Evolutionary conservation across 805 yeast genomes (phyloP).

Genomic region (Wickerhamiella galacta): DNA sequence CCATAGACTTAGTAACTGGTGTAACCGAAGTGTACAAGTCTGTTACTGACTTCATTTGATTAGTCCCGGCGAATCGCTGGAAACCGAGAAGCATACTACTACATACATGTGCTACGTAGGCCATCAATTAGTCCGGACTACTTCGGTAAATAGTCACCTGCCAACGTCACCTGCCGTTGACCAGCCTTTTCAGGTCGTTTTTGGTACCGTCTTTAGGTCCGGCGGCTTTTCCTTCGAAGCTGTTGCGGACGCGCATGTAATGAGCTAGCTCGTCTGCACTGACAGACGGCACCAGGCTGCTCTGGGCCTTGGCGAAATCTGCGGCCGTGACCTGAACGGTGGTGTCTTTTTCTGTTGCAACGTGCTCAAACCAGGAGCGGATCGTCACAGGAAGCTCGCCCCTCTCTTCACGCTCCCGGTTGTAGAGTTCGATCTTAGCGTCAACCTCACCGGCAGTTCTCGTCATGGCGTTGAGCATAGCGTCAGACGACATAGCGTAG

Average conservation of each 20-base stretch:
- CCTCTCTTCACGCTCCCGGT: slow-evolving; percentile 23
- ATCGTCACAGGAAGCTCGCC: slow-evolving; percentile 32
- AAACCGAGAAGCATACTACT: too few relatives aligned
- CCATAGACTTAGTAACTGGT: too few relatives aligned
- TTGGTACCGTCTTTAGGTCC: too few relatives aligned
- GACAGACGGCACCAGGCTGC: slow-evolving; percentile 65
- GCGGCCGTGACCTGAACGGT: slow-evolving; percentile 48
- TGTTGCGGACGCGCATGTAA: slow-evolving; percentile 59
- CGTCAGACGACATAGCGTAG: slow-evolving; percentile 88
- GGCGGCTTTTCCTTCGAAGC: slow-evolving; percentile 46
- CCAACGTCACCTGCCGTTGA: too few relatives aligned
- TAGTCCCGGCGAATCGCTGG: too few relatives aligned
- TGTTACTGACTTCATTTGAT: too few relatives aligned
- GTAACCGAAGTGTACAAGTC: too few relatives aligned
- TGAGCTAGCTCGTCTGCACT: slow-evolving; percentile 75
- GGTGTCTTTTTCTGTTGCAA: slow-evolving; percentile 49
- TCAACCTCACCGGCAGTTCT: slow-evolving; percentile 70
- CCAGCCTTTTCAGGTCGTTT: too few relatives aligned
- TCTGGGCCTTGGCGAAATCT: slow-evolving; percentile 66
- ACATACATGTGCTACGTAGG: too few relatives aligned
- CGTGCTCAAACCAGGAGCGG: slow-evolving; percentile 82
- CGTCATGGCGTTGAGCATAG: slow-evolving; percentile 93
- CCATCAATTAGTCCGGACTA: too few relatives aligned
- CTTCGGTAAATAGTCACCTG: too few relatives aligned
- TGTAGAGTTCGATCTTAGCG: slow-evolving; percentile 36